Evolutionary conservation across 768 basidiomycete genomes (phyloP), one percentile per base, ranked within the genome.

Genomic region (Neoboletus magnificus): DNA sequence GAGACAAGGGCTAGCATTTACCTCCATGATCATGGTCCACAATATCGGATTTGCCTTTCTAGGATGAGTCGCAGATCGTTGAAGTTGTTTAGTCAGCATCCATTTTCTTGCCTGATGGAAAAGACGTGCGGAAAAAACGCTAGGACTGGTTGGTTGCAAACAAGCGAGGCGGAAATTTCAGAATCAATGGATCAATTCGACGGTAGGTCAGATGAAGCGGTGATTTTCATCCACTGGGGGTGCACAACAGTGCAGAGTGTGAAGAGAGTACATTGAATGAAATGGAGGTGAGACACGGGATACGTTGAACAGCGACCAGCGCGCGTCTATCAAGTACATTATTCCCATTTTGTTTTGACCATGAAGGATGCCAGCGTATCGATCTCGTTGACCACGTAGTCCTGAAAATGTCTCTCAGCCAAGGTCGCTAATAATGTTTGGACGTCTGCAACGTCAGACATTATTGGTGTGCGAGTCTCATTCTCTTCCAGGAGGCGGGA

Each of bases 291-390:
- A 54, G 42, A 58, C 55, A 63, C 36, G 37, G 23, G 27, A 52
- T 30, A 60, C 33, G 44, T 39, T 33, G 46, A 53, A 55, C 56
- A 54, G 64, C 57, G 61, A 56, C 65, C 54, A 4, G 62, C 56
- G 50, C 59, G 30, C n/a, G 41, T 54, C 54, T 59, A 63, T 44
- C 23, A 50, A 60, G 30, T 55, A 68, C 59, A 60, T 60, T 49
- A 64, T 71, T 82, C 83, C 55, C 75, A 73, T 69, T 82, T 84
- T 7, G 71, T 79, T 70, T 86, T 88, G 48, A 91, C 81, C 87
- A 91, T 87, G 62, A 92, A 91, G 30, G 84, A 81, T 20, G 88
- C 87, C 39, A 92, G 74, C n/a, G 85, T 87, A 57, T 92, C 91
- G 45, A 89, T 84, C 70, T 93, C 91, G 69, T 86, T 85, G 18